Evolutionary conservation across 2,329 filamentous ascomycete genomes (phyloP), one percentile per base, ranked within the genome.

Genomic region (Fusarium armeniacum): DNA sequence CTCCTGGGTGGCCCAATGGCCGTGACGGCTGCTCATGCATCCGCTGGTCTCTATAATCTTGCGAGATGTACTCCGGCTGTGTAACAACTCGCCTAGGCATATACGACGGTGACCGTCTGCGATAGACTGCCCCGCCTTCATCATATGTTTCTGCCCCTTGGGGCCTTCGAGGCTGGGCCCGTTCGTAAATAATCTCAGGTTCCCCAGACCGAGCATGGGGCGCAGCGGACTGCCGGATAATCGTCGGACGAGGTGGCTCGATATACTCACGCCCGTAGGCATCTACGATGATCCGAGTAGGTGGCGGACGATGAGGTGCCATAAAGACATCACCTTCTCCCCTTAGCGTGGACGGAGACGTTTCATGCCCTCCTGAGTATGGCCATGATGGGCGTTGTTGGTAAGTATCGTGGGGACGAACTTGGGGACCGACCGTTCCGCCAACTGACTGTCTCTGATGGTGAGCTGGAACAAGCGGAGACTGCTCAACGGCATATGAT

Each of bases 181-280:
- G 86, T 74, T 95, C 92, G 72, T 94, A 93, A 44, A 90, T 79
- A 54, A 89, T 76, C 58, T 89, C 86, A 26, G 83, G 80, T 32
- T 89, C 87, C 18, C 83, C 78, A 24, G 77, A 76, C 36, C 77
- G 76, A 28, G 75, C 65, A 18, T 85, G 81, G 41, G 86, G 84
- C 6, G 85, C 86, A 18, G 86, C 82, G 10, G 88, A 89, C 51
- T 86, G 86, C 47, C 86, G 72, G 45, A 73, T 81, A 22, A 83
- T 75, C 20, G 83, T 71, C 26, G 78, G 71, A 49, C 82, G 83
- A 12, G 80, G 73, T 28, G 88, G 86, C 72, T 90, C 87, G 63
- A 86, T 78, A 80, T 94, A 98, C 76, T 93, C 89, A 77, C 93
- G 92, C 41, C 94, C 94, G 78, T 90, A 93, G 66, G 92, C 89